These are phyloP conservation scores for Rhodotorula kratochvilovae DNA, from an alignment of 768 basidiomycete species.

Conservation along the genomic window DNA sequence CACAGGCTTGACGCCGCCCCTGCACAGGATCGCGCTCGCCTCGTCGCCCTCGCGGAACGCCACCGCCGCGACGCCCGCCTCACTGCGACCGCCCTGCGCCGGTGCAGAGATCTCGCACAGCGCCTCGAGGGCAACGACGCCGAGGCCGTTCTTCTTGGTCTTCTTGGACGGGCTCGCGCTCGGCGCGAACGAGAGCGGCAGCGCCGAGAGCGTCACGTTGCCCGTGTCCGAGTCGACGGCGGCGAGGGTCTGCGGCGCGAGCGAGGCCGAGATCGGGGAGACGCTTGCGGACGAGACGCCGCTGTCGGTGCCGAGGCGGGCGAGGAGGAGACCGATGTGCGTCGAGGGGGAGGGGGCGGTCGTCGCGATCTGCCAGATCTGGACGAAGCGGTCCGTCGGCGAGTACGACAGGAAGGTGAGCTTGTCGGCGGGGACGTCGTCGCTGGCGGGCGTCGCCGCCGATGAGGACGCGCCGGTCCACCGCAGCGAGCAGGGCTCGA, in stretches of 20 bases:
- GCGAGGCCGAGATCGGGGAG: slow-evolving; percentile 6
- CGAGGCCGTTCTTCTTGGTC: slow-evolving; percentile 19
- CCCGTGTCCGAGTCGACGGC: slow-evolving; percentile 36
- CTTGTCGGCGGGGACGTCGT: slow-evolving; percentile 5
- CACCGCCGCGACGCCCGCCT: slow-evolving; percentile 15
- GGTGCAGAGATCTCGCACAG: slow-evolving; percentile 19
- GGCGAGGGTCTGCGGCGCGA: slow-evolving; percentile 19
- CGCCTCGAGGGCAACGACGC: slow-evolving; percentile 31
- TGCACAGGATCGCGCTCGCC: slow-evolving; percentile 20
- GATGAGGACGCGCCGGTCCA: slow-evolving; percentile 22
- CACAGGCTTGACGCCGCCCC: slow-evolving; percentile 35
- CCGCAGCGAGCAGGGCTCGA: slow-evolving; percentile 25
- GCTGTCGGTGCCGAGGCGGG: slow-evolving; percentile 36
- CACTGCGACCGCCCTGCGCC: slow-evolving; percentile 6
- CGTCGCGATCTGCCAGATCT: slow-evolving; percentile 27
- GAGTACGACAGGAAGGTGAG: slow-evolving; percentile 35
- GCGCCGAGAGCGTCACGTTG: slow-evolving; percentile 19
- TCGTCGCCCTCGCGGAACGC: slow-evolving; percentile 18
- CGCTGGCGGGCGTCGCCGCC: background rate
- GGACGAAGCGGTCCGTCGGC: slow-evolving; percentile 37
- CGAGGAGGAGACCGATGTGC: slow-evolving; percentile 29
- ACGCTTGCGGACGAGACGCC: slow-evolving; percentile 29
- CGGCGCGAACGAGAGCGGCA: slow-evolving; percentile 19
- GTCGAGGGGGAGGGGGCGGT: slow-evolving; percentile 6
- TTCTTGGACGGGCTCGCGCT: slow-evolving; percentile 1